A percentile compares a stretch with the other conserved stretches of the same genome.
Conservation (phyloP, 352 stramenopile genomes). For the Phytophthora multivora region DNA sequence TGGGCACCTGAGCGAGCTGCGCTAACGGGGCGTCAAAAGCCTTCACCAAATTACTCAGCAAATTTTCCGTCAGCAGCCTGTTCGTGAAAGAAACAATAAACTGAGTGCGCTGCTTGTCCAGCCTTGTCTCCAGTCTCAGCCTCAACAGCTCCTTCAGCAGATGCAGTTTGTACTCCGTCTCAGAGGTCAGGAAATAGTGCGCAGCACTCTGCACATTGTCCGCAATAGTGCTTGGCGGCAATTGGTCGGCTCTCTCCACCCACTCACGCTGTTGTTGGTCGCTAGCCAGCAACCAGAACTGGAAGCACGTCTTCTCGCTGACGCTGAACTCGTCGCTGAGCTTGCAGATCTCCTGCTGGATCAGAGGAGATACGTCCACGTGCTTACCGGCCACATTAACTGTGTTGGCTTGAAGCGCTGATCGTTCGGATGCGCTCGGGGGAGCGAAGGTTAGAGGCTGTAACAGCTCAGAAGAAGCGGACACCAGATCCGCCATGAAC, state of each 20-base stretch:
- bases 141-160: constrained; percentile 77
- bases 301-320: constrained; percentile 68
- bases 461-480: constrained; percentile 46
- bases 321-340: constrained; percentile 79
- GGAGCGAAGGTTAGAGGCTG: constrained; percentile 44
- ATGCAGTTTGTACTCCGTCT: constrained; percentile 79
- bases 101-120: constrained; percentile 61
- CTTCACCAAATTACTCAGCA: constrained; percentile 57
- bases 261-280: constrained; percentile 67
- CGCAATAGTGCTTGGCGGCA: constrained; percentile 46
- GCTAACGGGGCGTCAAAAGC: constrained; percentile 57
- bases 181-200: constrained; percentile 76
- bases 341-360: constrained; percentile 82
- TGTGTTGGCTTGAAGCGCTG: constrained; percentile 68
- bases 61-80: constrained; percentile 51
- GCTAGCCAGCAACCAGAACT: constrained; percentile 82
- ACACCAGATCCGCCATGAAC: constrained; percentile 62
- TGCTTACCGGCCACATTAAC: constrained; percentile 64
- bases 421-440: constrained; percentile 49
- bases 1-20: constrained; percentile 57
- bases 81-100: constrained; percentile 78
- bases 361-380: constrained; percentile 76
- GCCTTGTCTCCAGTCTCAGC: constrained; percentile 59
- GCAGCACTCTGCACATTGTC: constrained; percentile 68
- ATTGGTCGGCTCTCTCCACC: constrained; percentile 74